These are phyloP conservation scores for Camellia japonica DNA, from an alignment of 148 eudicot species.

Conservation along the genomic window DNA sequence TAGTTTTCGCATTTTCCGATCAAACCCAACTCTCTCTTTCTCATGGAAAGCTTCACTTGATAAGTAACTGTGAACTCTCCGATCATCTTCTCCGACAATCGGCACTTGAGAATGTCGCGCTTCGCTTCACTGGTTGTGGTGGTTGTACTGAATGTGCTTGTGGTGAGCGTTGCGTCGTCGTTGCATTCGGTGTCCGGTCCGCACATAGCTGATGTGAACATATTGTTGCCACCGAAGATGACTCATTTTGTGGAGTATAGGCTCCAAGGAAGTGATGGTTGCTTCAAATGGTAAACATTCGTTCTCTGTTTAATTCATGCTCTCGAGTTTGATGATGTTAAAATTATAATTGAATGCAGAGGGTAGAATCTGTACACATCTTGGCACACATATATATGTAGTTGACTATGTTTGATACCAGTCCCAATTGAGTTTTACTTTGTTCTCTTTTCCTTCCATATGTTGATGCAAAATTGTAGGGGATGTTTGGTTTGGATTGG, in stretches of 20 bases:
- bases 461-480: too few species aligned
- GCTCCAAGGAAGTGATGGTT: slow-evolving; percentile 79
- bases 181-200: slow-evolving; percentile 50
- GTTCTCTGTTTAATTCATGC: neutral
- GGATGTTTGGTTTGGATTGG: too few species aligned
- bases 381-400: too few species aligned
- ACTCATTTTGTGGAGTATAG: slow-evolving; percentile 78
- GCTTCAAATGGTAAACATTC: slow-evolving; percentile 70
- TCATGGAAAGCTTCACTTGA: neutral
- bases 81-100: neutral
- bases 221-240: slow-evolving; percentile 80
- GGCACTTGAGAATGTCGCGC: neutral
- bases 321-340: neutral
- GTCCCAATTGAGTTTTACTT: too few species aligned
- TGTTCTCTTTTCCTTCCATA: too few species aligned
- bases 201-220: slow-evolving; percentile 82
- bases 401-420: too few species aligned
- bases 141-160: neutral
- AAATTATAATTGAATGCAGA: neutral
- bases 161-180: slow-evolving; percentile 14
- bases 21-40: neutral
- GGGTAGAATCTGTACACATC: neutral
- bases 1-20: too few species aligned
- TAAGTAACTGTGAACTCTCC: neutral
- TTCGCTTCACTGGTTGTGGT: neutral